These are phyloP conservation scores for Coemansia sp. DNA, from an alignment of 192 early-diverging fungal genomes.

Conservation along the genomic window DNA sequence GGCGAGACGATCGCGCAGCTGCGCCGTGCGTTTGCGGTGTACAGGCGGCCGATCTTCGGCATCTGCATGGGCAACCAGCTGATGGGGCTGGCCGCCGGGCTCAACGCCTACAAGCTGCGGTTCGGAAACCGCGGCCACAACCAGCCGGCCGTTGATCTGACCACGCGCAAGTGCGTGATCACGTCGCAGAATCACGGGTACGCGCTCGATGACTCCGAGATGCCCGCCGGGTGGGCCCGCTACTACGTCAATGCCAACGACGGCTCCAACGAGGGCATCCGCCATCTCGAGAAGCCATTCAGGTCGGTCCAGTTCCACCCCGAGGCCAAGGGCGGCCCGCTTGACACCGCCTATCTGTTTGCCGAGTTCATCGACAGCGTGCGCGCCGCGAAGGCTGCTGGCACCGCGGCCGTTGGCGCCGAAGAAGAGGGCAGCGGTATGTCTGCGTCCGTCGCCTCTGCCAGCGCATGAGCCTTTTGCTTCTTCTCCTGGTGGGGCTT, in stretches of 20 bases:
- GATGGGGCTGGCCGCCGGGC: conserved; percentile 87
- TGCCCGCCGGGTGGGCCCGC: conserved; percentile 74
- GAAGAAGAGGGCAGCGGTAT: background rate
- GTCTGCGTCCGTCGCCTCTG: background rate
- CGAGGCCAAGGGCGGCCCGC: conserved; percentile 90
- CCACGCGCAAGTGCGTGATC: conserved; percentile 78
- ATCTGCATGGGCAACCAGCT: conserved; percentile 98
- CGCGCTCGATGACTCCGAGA: conserved; percentile 67
- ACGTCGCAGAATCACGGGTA: conserved; percentile 97
- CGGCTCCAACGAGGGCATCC: conserved; percentile 92
- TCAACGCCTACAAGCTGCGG: conserved; percentile 82
- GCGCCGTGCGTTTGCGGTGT: conserved; percentile 57
- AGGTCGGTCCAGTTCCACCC: conserved; percentile 94
- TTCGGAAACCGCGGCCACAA: conserved; percentile 98
- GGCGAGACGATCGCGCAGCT: conserved; percentile 71
- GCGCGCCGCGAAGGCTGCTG: conserved; percentile 51
- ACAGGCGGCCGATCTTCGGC: conserved; percentile 86
- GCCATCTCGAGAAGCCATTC: conserved; percentile 71
- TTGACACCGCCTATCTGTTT: conserved; percentile 91
- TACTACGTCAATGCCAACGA: conserved; percentile 96
- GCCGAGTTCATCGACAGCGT: conserved; percentile 73
- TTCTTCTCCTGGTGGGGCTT: background rate
- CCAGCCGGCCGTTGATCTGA: conserved; percentile 84
- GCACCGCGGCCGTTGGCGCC: conserved; percentile 8
- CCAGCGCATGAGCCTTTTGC: background rate